These are phyloP conservation scores for Talaromyces albobiverticillius DNA, from an alignment of 2,329 filamentous ascomycete genomes.

Conservation along the genomic window DNA sequence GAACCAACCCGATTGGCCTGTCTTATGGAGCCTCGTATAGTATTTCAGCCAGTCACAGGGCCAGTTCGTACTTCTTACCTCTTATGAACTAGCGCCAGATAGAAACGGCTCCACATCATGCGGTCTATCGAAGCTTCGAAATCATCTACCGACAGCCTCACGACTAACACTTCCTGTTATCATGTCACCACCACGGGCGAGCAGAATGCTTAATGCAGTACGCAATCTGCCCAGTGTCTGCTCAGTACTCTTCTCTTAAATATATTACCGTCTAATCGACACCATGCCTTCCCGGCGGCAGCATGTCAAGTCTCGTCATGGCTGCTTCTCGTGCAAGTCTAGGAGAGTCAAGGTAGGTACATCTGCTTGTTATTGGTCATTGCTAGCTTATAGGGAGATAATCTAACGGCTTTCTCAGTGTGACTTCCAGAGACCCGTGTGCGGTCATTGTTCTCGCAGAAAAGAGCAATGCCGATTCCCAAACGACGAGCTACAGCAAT, in stretches of 20 bases:
- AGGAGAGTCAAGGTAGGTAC: constrained; percentile 13
- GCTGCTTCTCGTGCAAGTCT: constrained; percentile 11
- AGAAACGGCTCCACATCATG: too few species aligned
- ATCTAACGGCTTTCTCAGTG: constrained; percentile 1
- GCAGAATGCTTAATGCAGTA: background rate
- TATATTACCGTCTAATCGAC: background rate
- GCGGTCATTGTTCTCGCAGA: constrained; percentile 11
- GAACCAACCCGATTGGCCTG: background rate
- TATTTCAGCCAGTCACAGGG: background rate
- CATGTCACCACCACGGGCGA: background rate
- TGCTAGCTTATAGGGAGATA: background rate
- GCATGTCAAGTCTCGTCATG: constrained; percentile 15
- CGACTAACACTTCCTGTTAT: background rate
- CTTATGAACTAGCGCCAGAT: background rate
- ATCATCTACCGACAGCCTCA: background rate
- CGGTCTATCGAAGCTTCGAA: background rate
- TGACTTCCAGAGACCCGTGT: constrained; percentile 13
- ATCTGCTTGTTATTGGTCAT: background rate
- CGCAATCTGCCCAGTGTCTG: background rate
- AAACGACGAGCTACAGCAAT: background rate
- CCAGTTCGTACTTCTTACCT: constrained; percentile 2
- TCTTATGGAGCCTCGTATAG: background rate
- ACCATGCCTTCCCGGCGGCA: constrained; percentile 14
- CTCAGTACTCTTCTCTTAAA: background rate
- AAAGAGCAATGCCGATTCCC: constrained; percentile 9